phyloP scores from a whole-genome alignment of 352 stramenopile species.

The Phytophthora vignae region DNA sequence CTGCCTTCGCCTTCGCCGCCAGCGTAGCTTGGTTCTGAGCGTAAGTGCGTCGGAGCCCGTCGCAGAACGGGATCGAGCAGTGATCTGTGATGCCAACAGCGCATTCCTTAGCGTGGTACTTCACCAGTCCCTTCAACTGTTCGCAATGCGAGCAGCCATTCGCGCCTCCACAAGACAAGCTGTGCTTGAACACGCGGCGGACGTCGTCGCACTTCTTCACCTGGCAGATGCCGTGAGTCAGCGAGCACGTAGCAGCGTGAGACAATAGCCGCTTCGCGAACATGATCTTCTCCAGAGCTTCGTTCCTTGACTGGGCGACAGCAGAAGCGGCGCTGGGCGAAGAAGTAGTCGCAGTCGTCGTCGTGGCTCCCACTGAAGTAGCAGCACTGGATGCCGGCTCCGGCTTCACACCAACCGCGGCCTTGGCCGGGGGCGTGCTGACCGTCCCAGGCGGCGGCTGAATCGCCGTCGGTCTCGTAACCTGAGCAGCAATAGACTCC shows the following conservation, averaged over 20 bases:
- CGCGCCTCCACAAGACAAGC: constrained; percentile 70
- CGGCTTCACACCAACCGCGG: constrained; percentile 36
- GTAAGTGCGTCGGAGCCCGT: constrained; percentile 71
- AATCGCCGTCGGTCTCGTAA: constrained; percentile 14
- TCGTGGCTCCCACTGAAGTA: neutral
- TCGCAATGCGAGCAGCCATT: constrained; percentile 82
- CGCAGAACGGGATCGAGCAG: constrained; percentile 88
- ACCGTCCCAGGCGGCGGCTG: constrained; percentile 20
- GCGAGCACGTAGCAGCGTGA: constrained; percentile 73
- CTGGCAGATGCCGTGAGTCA: constrained; percentile 69
- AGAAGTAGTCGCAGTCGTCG: constrained; percentile 18
- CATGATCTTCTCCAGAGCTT: constrained; percentile 84
- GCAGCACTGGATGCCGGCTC: constrained; percentile 27
- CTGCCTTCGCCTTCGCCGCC: constrained; percentile 43
- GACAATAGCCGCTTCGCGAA: constrained; percentile 86
- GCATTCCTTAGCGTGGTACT: constrained; percentile 88
- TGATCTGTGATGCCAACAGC: constrained; percentile 62
- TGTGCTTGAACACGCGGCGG: constrained; percentile 88
- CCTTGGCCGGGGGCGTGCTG: constrained; percentile 19
- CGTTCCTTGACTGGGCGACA: constrained; percentile 50
- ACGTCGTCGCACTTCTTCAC: constrained; percentile 91
- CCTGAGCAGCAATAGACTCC: constrained; percentile 31
- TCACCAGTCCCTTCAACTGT: constrained; percentile 84
- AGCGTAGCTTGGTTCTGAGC: constrained; percentile 48
- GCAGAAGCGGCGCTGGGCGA: constrained; percentile 28